Conservation (phyloP, 257 asterid genomes). For the Nicotiana sylvestris region DNA sequence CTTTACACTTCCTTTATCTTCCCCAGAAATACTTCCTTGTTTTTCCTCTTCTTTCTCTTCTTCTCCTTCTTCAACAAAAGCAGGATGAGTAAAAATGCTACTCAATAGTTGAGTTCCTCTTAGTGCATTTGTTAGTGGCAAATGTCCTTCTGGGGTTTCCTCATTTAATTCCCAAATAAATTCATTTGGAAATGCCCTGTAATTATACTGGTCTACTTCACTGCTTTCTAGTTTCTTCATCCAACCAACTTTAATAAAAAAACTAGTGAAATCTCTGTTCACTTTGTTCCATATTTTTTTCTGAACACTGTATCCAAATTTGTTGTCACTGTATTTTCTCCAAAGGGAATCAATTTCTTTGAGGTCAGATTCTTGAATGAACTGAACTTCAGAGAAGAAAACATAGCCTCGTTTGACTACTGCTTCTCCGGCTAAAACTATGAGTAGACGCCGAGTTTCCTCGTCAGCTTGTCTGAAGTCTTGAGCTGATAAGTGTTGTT, state of each 20-base stretch:
- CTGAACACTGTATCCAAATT: constrained; percentile 86
- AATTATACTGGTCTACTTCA: constrained; percentile 72
- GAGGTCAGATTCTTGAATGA: constrained; percentile 52
- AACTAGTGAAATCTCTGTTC: constrained; percentile 50
- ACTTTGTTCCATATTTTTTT: constrained; percentile 57
- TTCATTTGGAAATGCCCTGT: constrained; percentile 74
- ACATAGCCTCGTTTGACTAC: constrained; percentile 77
- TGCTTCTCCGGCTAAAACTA: constrained; percentile 79
- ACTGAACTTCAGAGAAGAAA: constrained; percentile 87
- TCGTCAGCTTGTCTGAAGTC: constrained; percentile 86
- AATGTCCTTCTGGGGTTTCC: constrained; percentile 63
- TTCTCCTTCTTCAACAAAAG: constrained; percentile 40
- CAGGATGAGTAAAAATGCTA: constrained; percentile 59
- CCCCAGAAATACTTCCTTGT: not conserved
- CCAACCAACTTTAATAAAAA: constrained; percentile 74
- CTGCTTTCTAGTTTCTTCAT: constrained; percentile 68
- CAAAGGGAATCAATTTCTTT: constrained; percentile 65
- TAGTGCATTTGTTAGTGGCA: constrained; percentile 86
- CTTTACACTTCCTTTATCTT: constrained; percentile 6
- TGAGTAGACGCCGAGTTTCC: constrained; percentile 86
- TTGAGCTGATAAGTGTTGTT: constrained; percentile 35
- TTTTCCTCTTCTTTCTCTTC: constrained; percentile 17
- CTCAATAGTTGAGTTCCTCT: constrained; percentile 72
- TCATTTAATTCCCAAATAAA: constrained; percentile 69
- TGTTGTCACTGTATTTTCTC: constrained; percentile 50